Conservation (phyloP, 345 rosid species). For the Arabidopsis suecica region DNA sequence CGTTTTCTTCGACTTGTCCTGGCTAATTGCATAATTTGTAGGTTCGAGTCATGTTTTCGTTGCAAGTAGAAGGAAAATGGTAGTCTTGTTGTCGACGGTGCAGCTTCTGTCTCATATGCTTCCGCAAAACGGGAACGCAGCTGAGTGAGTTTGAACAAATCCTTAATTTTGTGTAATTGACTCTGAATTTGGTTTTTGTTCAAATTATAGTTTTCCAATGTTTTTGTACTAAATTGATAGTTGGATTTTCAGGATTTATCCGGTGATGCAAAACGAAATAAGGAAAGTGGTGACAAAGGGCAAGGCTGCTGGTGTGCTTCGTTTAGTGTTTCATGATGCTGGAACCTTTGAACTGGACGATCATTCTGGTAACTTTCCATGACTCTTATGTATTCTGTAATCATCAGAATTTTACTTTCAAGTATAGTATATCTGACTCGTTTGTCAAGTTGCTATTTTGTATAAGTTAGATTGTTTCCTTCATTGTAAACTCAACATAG, state of each 20-base stretch:
- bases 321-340: constrained; percentile 97
- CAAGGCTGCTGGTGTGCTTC: constrained; percentile 97
- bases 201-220: not conserved
- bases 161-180: not conserved
- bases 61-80: constrained; percentile 55
- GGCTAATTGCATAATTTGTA: not conserved
- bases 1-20: not conserved
- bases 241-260: constrained; percentile 35
- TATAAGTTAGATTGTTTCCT: not conserved
- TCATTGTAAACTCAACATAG: not conserved
- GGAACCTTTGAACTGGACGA: constrained; percentile 75
- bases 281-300: constrained; percentile 77
- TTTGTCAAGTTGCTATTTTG: not conserved
- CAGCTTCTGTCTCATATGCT: constrained; percentile 56
- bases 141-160: constrained; percentile 54
- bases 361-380: constrained; percentile 55
- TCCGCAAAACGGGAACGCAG: constrained; percentile 50
- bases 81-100: constrained; percentile 51
- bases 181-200: not conserved
- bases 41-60: constrained; percentile 36
- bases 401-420: not conserved
- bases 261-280: constrained; percentile 57
- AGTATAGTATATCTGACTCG: too few species aligned
- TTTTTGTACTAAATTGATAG: constrained; percentile 6
- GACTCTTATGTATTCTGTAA: not conserved